A percentile compares a stretch with the other conserved stretches of the same genome.
Evolutionary conservation across 2,329 filamentous ascomycete species (phyloP).

Genomic region (Cladophialophora bantiana): DNA sequence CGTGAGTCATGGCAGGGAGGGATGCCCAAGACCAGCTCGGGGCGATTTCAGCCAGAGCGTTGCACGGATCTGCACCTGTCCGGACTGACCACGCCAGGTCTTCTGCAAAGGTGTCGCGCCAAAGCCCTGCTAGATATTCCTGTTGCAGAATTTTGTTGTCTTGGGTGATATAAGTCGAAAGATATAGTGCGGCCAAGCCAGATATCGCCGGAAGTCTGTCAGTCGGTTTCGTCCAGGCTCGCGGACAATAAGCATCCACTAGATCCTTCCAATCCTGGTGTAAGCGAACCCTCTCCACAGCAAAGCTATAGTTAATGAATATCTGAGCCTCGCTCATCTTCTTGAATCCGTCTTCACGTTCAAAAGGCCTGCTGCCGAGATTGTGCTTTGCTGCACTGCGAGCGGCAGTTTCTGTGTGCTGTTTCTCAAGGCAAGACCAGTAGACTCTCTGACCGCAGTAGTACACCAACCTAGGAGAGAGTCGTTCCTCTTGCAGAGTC

Average conservation of each 20-base stretch:
- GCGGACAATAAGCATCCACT: slow-evolving; percentile 15
- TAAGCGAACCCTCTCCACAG: neutral
- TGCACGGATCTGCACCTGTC: neutral
- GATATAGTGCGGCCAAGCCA: slow-evolving; percentile 17
- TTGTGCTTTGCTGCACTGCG: neutral
- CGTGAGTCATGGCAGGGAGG: slow-evolving; percentile 1
- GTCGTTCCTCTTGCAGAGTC: slow-evolving; percentile 19
- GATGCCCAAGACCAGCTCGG: slow-evolving; percentile 20
- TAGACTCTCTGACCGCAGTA: slow-evolving; percentile 20
- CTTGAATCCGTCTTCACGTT: neutral
- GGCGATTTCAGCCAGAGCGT: slow-evolving; percentile 2
- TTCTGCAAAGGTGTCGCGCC: slow-evolving; percentile 8
- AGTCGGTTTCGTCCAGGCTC: neutral
- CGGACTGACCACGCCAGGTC: slow-evolving; percentile 13
- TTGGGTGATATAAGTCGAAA: slow-evolving; percentile 6
- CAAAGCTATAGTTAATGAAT: slow-evolving; percentile 4
- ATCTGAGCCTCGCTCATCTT: slow-evolving; percentile 9
- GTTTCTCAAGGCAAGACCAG: slow-evolving; percentile 16
- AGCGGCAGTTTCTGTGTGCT: slow-evolving; percentile 9
- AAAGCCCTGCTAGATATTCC: slow-evolving; percentile 19
- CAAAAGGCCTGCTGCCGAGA: neutral
- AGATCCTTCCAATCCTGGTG: slow-evolving; percentile 15
- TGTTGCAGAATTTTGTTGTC: neutral
- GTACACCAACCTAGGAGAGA: slow-evolving; percentile 11
- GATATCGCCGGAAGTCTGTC: slow-evolving; percentile 17